Conservation (phyloP, 2,329 filamentous ascomycete genomes). For the Alternaria infectoria region DNA sequence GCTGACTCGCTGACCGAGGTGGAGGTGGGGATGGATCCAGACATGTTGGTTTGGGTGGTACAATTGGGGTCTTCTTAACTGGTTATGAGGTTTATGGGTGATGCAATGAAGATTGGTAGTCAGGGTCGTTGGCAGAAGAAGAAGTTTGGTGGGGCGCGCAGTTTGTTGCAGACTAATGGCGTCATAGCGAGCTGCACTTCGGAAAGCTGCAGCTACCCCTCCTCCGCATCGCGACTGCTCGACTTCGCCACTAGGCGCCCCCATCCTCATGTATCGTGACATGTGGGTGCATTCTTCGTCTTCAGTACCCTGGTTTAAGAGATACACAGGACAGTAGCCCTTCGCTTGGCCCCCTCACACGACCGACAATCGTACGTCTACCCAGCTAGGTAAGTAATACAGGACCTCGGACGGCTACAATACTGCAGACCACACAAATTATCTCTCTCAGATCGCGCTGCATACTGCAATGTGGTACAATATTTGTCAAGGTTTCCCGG, state of each 20-base stretch:
- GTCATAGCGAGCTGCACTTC: constrained; percentile 17
- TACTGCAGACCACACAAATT: background rate
- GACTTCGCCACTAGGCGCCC: constrained; percentile 16
- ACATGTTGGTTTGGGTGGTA: constrained; percentile 26
- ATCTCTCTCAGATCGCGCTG: background rate
- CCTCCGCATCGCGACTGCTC: constrained; percentile 26
- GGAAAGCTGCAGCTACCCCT: constrained; percentile 33
- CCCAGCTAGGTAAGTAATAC: background rate
- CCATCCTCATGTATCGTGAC: constrained; percentile 1
- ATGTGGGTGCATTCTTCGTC: background rate
- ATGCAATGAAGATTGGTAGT: constrained; percentile 2
- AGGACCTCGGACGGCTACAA: background rate
- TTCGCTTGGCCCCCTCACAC: background rate
- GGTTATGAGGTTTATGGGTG: background rate
- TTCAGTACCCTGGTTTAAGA: background rate
- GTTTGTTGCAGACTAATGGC: constrained; percentile 17
- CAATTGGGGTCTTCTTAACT: constrained; percentile 9
- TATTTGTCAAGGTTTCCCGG: background rate
- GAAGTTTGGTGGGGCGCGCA: constrained; percentile 25
- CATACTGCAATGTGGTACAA: background rate
- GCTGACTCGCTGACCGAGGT: constrained; percentile 70
- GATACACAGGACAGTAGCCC: background rate
- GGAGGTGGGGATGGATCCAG: constrained; percentile 64
- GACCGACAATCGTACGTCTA: background rate
- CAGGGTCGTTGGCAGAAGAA: constrained; percentile 7